Conservation (phyloP, 345 rosid species). For the Salix arbutifolia region DNA sequence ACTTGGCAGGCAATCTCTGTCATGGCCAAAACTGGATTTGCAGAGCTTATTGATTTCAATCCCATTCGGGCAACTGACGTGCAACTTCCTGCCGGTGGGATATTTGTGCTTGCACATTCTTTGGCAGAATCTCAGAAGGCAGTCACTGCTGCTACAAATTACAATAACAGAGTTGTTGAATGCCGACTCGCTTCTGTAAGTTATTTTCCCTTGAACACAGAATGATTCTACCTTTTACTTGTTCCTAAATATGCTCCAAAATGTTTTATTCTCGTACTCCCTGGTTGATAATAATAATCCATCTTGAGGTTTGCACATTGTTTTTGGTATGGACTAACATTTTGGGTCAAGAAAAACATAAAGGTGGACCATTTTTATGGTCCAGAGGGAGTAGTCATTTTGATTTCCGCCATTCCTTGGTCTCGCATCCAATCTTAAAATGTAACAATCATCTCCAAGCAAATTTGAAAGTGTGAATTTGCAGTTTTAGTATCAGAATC, state of each 20-base stretch:
- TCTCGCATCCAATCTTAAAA: not conserved
- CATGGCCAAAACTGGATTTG: slow-evolving; percentile 94
- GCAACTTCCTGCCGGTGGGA: slow-evolving; percentile 91
- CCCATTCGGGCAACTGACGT: slow-evolving; percentile 96
- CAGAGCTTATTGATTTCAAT: slow-evolving; percentile 98
- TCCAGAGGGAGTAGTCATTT: not conserved
- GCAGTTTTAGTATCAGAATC: not conserved
- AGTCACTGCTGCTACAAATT: slow-evolving; percentile 91
- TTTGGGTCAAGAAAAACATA: not conserved
- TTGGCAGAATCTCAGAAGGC: slow-evolving; percentile 96
- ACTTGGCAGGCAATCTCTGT: slow-evolving; percentile 82
- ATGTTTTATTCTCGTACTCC: not conserved
- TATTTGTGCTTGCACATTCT: slow-evolving; percentile 88
- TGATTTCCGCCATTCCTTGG: not conserved
- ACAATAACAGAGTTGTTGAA: slow-evolving; percentile 96
- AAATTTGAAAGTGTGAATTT: not conserved
- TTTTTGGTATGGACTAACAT: not conserved
- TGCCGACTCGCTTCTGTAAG: slow-evolving; percentile 93
- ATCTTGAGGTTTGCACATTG: not conserved
- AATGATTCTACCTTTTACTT: not conserved
- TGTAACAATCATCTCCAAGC: not conserved
- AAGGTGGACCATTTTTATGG: not conserved
- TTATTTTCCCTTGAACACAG: not conserved
- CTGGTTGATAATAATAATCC: too few relatives aligned
- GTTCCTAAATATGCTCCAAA: not conserved